phyloP scores from a whole-genome alignment of 257 asterid species.

The Solanum lycopersicoides region DNA sequence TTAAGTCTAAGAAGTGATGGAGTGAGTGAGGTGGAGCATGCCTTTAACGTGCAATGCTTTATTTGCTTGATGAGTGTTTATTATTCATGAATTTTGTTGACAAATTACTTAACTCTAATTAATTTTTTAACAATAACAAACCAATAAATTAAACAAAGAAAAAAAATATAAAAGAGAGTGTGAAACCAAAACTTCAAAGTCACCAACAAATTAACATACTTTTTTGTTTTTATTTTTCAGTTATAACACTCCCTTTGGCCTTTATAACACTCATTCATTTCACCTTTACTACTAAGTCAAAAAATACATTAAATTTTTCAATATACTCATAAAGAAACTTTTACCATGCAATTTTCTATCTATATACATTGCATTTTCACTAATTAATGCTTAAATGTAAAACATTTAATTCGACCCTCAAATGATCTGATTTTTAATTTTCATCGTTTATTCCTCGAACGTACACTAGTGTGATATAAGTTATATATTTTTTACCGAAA shows the following conservation, averaged over 20 bases:
- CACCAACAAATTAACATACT: not conserved
- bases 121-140: not conserved
- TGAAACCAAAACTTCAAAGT: constrained; percentile 8
- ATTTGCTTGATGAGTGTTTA: constrained; percentile 18
- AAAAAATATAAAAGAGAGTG: not conserved
- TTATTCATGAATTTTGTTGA: constrained; percentile 36
- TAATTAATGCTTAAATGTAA: not conserved
- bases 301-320: not conserved
- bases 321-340: not conserved
- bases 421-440: not conserved
- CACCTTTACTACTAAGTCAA: not conserved
- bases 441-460: not conserved
- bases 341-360: not conserved
- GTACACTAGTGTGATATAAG: not conserved
- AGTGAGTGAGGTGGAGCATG: constrained; percentile 23
- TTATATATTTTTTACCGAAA: not conserved
- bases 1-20: constrained; percentile 9
- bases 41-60: constrained; percentile 42
- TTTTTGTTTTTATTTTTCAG: not conserved
- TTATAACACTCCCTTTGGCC: not conserved
- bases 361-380: not conserved
- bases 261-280: not conserved
- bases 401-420: not conserved
- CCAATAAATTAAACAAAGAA: not conserved
- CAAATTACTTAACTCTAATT: constrained; percentile 1